A percentile compares a stretch with the other conserved stretches of the same genome.
Conservation (phyloP, 2,329 filamentous ascomycete genomes). For the Colletotrichum liaoningense region DNA sequence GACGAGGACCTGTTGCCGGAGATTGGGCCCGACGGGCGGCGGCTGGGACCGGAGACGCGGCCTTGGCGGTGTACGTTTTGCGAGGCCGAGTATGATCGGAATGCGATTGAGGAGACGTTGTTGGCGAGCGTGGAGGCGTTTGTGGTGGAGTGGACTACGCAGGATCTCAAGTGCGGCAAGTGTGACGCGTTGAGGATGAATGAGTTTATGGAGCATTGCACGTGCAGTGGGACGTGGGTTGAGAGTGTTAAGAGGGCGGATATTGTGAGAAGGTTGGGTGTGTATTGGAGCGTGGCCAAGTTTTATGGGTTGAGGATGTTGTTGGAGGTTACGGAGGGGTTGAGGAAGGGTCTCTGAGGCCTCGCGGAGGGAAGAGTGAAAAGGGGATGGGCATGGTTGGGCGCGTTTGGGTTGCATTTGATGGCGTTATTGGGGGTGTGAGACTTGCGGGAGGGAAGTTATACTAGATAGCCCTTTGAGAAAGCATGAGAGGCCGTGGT, state of each 20-base stretch:
- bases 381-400: background rate
- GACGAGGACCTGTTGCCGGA: slow-evolving; percentile 83
- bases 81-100: slow-evolving; percentile 78
- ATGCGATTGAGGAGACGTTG: slow-evolving; percentile 85
- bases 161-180: slow-evolving; percentile 85
- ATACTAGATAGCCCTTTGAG: background rate
- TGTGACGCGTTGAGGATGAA: slow-evolving; percentile 83
- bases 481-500: background rate
- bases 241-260: slow-evolving; percentile 76
- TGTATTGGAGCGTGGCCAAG: slow-evolving; percentile 79
- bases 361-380: background rate
- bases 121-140: slow-evolving; percentile 80
- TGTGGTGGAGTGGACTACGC: slow-evolving; percentile 84
- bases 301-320: slow-evolving; percentile 89
- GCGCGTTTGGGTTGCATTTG: background rate
- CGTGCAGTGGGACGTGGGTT: slow-evolving; percentile 88
- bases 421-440: background rate
- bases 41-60: slow-evolving; percentile 47
- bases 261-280: slow-evolving; percentile 71
- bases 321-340: slow-evolving; percentile 76
- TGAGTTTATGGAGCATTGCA: slow-evolving; percentile 97
- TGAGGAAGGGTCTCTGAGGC: slow-evolving; percentile 59
- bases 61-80: slow-evolving; percentile 85
- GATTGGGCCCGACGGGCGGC: slow-evolving; percentile 30
- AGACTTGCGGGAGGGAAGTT: background rate